Conservation (phyloP, 176 grass and related monocot species). For the Pontederia paniculata region DNA sequence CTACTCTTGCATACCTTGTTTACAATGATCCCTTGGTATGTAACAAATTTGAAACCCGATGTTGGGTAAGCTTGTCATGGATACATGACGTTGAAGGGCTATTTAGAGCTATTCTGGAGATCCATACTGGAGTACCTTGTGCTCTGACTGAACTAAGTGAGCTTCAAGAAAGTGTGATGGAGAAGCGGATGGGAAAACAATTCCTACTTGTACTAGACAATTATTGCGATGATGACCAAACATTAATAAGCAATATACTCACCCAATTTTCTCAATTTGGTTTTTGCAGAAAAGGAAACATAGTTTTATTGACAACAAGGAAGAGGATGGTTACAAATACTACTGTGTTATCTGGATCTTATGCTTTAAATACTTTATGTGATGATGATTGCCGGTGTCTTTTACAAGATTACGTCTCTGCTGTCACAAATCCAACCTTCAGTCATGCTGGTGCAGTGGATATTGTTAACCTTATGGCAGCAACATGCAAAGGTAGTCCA, state of each 20-base stretch:
- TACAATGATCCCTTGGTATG: too few relatives aligned
- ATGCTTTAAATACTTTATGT: neutral
- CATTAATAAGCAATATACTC: neutral
- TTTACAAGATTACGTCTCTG: slow-evolving; percentile 5
- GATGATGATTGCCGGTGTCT: slow-evolving; percentile 6
- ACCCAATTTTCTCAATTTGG: neutral
- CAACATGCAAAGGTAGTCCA: slow-evolving; percentile 6
- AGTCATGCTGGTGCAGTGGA: slow-evolving; percentile 3
- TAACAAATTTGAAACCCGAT: too few relatives aligned
- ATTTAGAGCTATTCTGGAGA: too few relatives aligned
- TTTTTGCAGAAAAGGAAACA: neutral
- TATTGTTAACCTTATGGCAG: slow-evolving; percentile 11
- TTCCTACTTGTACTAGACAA: slow-evolving; percentile 26
- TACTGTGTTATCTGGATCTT: neutral
- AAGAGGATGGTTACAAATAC: neutral
- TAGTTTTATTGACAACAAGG: slow-evolving; percentile 11
- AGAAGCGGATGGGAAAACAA: neutral
- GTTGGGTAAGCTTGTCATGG: too few relatives aligned
- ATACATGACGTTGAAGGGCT: too few relatives aligned
- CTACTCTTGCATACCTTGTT: too few relatives aligned
- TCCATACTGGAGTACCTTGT: too few relatives aligned
- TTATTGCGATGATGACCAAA: slow-evolving; percentile 4
- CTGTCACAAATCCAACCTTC: neutral
- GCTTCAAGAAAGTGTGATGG: slow-evolving; percentile 2
- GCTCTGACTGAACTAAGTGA: too few relatives aligned